Base-by-base conservation (phyloP, 306 rosid genomes). In the Sesbania bispinosa region DNA sequence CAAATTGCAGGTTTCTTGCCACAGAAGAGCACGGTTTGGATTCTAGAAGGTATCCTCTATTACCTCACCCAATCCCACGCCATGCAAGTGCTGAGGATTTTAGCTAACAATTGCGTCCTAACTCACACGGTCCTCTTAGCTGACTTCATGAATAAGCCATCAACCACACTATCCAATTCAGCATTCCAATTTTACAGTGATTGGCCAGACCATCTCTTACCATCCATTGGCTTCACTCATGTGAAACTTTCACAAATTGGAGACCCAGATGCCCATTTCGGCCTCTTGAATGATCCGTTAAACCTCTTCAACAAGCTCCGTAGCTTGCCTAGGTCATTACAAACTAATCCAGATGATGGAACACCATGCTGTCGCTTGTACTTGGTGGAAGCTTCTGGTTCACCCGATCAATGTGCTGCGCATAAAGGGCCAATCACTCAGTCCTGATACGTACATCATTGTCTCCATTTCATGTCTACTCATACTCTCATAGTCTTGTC, bases 151-250 rank as follows among this genome's bases (percentile, higher is more conserved):
- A 94, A 94, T 83, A 89, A 90, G 72, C 77, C 92, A 26, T 90
- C 99, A 64, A 94, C 89, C 32, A 87, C 90, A 10, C 85, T 90
- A 57, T 86, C 96, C 47, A 73, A 73, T 52, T 90, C 98, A 33
- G 69, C 80, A 36, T 94, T 86, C 81, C 92, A 89, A 73, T 90
- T 94, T 86, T 94, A 94, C 79, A 84, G 99, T 74, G 99, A 94
- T 77, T 94, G 99, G 97, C 99, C 98, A 2, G 99, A 90, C 46
- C 92, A 89, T 66, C 97, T 94, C 75, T 81, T 94, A 35, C 99
- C 99, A 73, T 87, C 97, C 41, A 85, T 94, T 33, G 99, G 97
- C 21, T 94, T 90, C 80, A 59, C 86, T 24, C 77, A 74, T 30
- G 97, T 92, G 20, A 85, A 76, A 64, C 96, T 94, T 67, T 90